These are phyloP conservation scores for Clarireedia homoeocarpa DNA, from an alignment of 2,329 filamentous ascomycete genomes.

Conservation along the genomic window DNA sequence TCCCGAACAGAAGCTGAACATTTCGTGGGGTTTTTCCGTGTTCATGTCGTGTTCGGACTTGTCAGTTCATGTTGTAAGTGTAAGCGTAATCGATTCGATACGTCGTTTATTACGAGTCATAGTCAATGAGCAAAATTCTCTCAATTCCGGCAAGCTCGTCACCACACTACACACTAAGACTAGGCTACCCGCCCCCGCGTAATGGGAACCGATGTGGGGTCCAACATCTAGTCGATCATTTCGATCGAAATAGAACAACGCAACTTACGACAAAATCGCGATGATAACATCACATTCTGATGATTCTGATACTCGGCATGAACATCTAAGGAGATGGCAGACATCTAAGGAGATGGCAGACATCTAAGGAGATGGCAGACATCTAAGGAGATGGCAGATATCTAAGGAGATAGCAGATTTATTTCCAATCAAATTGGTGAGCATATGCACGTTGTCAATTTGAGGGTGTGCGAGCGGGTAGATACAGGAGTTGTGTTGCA, in stretches of 20 bases:
- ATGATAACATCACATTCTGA: not conserved
- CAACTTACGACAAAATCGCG: not conserved
- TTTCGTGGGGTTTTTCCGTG: not conserved
- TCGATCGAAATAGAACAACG: too few relatives aligned
- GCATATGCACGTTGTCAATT: not conserved
- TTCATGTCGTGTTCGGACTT: not conserved
- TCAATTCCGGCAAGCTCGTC: too few relatives aligned
- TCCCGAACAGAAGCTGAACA: not conserved
- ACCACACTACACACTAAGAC: not conserved
- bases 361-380: too few relatives aligned
- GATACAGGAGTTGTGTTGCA: not conserved
- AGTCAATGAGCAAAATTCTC: too few relatives aligned
- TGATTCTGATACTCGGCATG: not conserved
- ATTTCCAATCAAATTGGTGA: not conserved
- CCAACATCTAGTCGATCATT: not conserved
- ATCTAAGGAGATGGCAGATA: too few relatives aligned
- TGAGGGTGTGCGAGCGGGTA: slow-evolving; percentile 1
- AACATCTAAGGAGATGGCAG: too few relatives aligned
- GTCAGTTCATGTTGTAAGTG: not conserved
- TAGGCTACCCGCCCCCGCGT: not conserved
- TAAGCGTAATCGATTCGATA: not conserved
- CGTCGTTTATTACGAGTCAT: too few relatives aligned
- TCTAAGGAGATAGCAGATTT: not conserved
- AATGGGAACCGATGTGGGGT: not conserved
- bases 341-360: too few relatives aligned